phyloP scores from a whole-genome alignment of 163 green algal genomes.

The Scenedesmus sp. region DNA sequence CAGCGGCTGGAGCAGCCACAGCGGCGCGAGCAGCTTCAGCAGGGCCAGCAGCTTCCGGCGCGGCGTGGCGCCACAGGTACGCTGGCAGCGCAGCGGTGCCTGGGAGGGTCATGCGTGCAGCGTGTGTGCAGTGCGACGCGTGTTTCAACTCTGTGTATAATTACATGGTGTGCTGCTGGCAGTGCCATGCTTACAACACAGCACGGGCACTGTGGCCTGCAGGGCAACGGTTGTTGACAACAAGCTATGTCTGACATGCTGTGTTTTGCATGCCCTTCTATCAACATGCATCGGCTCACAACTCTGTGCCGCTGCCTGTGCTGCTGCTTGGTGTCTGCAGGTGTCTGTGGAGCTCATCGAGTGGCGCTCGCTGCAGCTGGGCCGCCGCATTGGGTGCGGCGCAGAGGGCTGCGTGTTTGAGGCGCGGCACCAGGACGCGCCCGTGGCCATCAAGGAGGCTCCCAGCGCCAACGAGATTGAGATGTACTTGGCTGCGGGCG shows the following conservation, averaged over 20 bases:
- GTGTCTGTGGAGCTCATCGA: conserved; percentile 71
- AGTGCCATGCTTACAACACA: background rate
- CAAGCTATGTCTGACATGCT: no score
- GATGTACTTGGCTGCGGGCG: conserved; percentile 59
- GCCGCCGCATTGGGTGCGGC: conserved; percentile 70
- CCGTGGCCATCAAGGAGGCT: conserved; percentile 74
- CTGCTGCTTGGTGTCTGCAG: conserved; percentile 34
- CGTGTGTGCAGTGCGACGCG: background rate
- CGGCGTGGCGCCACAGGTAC: background rate
- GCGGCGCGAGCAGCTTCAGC: conserved; percentile 12
- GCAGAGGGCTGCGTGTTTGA: conserved; percentile 76
- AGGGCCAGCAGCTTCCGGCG: conserved; percentile 14
- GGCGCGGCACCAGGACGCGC: conserved; percentile 73
- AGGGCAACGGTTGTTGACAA: no score
- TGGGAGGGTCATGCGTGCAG: background rate
- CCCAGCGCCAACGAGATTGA: conserved; percentile 62
- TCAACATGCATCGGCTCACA: no score
- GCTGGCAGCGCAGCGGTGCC: background rate
- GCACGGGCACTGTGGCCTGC: no score
- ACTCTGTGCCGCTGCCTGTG: no score
- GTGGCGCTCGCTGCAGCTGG: conserved; percentile 63
- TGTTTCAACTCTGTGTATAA: background rate
- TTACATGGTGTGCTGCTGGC: background rate
- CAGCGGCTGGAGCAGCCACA: conserved; percentile 40
- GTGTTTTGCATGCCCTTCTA: no score